Evolutionary conservation across 1,284 basidiomycete genomes (phyloP), one percentile per base, ranked within the genome.

Genomic region (Sparassis latifolia): DNA sequence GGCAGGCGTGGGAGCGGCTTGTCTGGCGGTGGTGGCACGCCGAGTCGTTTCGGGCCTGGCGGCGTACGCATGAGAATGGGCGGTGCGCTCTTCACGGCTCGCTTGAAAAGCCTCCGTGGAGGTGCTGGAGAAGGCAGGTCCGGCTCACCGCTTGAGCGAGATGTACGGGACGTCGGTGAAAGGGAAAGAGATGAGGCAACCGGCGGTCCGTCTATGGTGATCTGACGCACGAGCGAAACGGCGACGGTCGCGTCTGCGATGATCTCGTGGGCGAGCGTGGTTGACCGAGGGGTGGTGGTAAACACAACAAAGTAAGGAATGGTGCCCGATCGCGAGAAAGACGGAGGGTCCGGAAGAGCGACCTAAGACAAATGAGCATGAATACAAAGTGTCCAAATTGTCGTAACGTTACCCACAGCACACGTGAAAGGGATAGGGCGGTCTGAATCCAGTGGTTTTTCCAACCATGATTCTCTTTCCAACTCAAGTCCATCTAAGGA

Each of bases 251-350:
- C 82, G 64, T 86, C 84, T 3, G 79, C 62, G 6, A 83, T 78
- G 35, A 87, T 82, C 59, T 87, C 84, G 48, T 73, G 75, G 5
- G 80, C 74, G 39, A 86, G 67, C 12, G 65, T 58, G 1, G 69
- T 62, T 12, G 77, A 81, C 38, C 78, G 72, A 12, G 79, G 78
- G 5, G 66, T 76, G 27, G 85, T 86, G 10, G 78, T 77, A 63
- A 86, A 87, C 30, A 86, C 79, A 42, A 86, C 82, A 59, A 80
- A 87, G 60, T 80, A 86, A 29, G 83, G 78, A 49, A 87, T 75
- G 30, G 74, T 74, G 10, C 73, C 74, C 33, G 71, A 63, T 9
- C 84, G 80, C 55, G 77, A 70, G 66, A 86, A 86, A 5, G 73
- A 74, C 7, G 77, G 69, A 7, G 77, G 72, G 37, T 72, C 75